Conservation (phyloP, 305 asterid genomes). For the Solanum hybrid region DNA sequence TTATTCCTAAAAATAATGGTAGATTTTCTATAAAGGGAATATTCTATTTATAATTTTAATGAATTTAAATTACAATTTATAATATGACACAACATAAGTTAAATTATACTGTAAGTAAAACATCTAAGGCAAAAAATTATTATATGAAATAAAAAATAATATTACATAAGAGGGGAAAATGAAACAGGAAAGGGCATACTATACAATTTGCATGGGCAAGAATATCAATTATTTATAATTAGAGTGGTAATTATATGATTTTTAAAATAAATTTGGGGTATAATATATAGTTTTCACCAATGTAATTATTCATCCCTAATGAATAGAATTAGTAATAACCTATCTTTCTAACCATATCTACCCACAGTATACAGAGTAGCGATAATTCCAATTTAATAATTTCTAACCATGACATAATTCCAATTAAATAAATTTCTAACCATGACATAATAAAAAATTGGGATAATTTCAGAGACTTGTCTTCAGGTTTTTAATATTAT, state of each 20-base stretch:
- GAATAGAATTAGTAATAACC: background rate
- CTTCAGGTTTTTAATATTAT: no score
- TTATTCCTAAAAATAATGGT: background rate
- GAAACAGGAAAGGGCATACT: background rate
- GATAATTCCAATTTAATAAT: background rate
- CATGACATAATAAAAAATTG: background rate
- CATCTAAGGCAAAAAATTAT: background rate
- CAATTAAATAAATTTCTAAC: background rate
- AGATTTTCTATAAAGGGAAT: background rate
- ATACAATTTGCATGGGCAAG: background rate
- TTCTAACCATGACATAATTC: background rate
- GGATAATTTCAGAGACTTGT: no score
- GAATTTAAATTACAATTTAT: background rate
- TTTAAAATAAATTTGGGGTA: background rate
- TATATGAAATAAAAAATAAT: no score
- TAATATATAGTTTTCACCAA: background rate
- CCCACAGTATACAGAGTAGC: background rate
- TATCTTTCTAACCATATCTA: background rate
- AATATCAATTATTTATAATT: background rate
- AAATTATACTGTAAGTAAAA: background rate
- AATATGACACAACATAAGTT: background rate
- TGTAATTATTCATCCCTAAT: background rate
- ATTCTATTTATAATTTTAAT: no score
- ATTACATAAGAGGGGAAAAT: background rate
- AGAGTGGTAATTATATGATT: background rate